Percentiles rank a stretch among this genome's conserved stretches.
Conservation (phyloP, 1,139 yeast species). For the Hyphopichia buzzinii region DNA sequence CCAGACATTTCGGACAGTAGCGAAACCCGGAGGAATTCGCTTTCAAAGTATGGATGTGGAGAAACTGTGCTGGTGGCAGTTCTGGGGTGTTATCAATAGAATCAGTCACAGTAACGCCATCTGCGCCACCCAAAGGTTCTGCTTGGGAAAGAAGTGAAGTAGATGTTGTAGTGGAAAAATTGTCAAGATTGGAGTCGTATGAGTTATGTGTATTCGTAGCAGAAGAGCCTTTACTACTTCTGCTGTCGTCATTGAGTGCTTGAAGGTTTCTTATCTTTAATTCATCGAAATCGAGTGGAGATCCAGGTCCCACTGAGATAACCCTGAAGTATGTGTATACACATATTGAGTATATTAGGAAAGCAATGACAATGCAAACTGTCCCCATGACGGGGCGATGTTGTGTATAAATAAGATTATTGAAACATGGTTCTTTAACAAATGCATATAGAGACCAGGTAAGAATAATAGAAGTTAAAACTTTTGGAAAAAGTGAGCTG, state of each 20-base stretch:
- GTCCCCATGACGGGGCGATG: conserved; percentile 11
- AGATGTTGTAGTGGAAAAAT: conserved; percentile 1
- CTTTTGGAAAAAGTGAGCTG: conserved; percentile 58
- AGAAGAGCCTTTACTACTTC: not conserved
- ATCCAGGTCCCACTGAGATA: conserved; percentile 62
- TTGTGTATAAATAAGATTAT: conserved; percentile 13
- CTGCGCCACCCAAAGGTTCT: conserved; percentile 4
- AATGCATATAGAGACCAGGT: conserved; percentile 60
- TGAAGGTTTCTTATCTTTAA: conserved; percentile 13
- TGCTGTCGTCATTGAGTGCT: not conserved
- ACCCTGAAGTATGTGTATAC: conserved; percentile 52
- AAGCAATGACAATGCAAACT: conserved; percentile 14
- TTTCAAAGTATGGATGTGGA: conserved; percentile 16
- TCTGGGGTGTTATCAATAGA: conserved; percentile 1
- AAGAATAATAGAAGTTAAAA: conserved; percentile 48
- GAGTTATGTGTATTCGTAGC: no score
- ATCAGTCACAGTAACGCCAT: not conserved
- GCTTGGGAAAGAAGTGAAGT: conserved; percentile 6
- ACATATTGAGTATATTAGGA: conserved; percentile 22
- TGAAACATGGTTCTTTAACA: conserved; percentile 15
- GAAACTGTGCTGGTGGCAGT: conserved; percentile 16
- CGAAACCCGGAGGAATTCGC: conserved; percentile 9
- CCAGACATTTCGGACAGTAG: conserved; percentile 61
- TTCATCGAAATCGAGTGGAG: conserved; percentile 45
- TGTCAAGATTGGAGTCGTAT: conserved; percentile 6